Evolutionary conservation across 192 early-diverging fungal genomes (phyloP), one percentile per base, ranked within the genome.

Genomic region (Podila clonocystis): DNA sequence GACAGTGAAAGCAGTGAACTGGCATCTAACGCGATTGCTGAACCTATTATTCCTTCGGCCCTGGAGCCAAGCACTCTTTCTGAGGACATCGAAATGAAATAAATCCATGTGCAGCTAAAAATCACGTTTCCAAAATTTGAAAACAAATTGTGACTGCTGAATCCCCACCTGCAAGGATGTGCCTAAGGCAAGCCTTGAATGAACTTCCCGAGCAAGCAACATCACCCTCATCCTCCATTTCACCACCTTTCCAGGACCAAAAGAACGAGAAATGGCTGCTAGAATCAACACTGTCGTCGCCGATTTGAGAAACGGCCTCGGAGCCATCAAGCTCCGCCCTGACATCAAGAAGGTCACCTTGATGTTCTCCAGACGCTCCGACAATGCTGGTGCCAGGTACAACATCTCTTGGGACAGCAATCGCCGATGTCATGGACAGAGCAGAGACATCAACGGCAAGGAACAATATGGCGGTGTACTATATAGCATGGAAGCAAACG

Each of bases 361-460:
- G 48, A 67, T 68, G 9, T 86, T 83, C 31, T 76, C 87, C 13
- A 49, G 79, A 36, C 83, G 74, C 22, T 79, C 84, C 41, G 83
- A 86, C 38, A 84, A 86, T 67, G 82, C 84, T 50, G 83, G 86
- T 31, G 86, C 87, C 63, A 88, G 82, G 87, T 90, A 86, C 50
- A 20, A n/a, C 52, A 24, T 55, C 24, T 55, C 4, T 24, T 24
- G 52, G 0, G 9, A 36, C 24, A 55, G 52, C 8, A 55, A 55
- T 55, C 52, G n/a, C 52, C 17, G 11, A 8, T 24, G 24, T 24
- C 20, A 26, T 20, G 52, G 52, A 55, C n/a, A 52, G 0, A 55
- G 9, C 24, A 55, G 20, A 4, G 11, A 45, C 41, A 45, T 4
- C 3, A 3, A 15, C 15, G 12, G 12, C 11, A 13, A 9, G 38